Percentiles rank a stretch among this genome's conserved stretches.
These are phyloP conservation scores for Adansonia rubrostipa DNA, from an alignment of 441 rosid species.

Conservation along the genomic window DNA sequence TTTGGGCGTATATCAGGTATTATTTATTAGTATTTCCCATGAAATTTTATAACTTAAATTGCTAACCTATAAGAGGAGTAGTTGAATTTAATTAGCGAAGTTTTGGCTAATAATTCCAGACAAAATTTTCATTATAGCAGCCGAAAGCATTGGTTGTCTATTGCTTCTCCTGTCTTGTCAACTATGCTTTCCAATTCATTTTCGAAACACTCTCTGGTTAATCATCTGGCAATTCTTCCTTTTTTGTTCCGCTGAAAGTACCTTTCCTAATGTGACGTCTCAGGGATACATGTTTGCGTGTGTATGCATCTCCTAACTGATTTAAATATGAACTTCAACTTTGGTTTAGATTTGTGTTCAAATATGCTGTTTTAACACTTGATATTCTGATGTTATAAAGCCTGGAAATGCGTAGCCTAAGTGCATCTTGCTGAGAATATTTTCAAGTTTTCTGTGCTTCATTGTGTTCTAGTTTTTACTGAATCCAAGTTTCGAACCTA, in stretches of 20 bases:
- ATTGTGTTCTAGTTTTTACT: neutral
- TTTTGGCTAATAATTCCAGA: neutral
- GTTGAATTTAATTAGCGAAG: neutral
- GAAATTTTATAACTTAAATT: constrained; percentile 11
- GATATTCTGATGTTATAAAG: neutral
- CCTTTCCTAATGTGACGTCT: neutral
- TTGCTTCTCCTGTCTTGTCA: neutral
- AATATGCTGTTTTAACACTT: neutral
- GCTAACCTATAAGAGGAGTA: neutral
- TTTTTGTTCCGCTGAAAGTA: neutral
- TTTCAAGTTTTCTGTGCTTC: constrained; percentile 5
- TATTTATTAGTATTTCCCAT: constrained; percentile 16
- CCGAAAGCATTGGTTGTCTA: neutral
- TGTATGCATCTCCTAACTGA: neutral
- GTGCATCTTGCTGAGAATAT: neutral
- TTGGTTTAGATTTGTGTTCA: constrained; percentile 4
- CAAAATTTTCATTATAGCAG: constrained; percentile 8
- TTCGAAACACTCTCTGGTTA: neutral
- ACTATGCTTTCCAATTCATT: constrained; percentile 6
- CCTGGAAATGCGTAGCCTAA: constrained; percentile 5
- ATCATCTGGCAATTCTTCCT: neutral
- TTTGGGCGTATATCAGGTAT: constrained; percentile 82
- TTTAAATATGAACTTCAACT: neutral
- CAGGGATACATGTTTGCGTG: neutral
- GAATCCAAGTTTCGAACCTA: neutral